Evolutionary conservation across 345 rosid genomes (phyloP), one percentile per base, ranked within the genome.

Genomic region (Salix udensis): DNA sequence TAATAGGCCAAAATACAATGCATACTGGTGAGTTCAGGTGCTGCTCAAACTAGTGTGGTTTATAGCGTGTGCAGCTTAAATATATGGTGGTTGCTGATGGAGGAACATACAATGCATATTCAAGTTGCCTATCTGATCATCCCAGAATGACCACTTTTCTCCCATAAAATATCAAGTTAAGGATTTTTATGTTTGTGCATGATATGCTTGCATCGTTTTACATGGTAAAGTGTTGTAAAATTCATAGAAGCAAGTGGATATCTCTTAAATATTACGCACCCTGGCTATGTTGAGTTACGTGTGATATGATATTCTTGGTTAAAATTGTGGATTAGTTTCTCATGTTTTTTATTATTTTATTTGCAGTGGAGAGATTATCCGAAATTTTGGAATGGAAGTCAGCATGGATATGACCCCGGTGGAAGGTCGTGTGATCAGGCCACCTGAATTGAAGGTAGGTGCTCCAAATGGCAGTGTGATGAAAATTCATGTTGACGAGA

Each of bases 311-410:
- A 58, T 60, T 73, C 68, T 53, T 24, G 34, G 40, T 53, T 66
- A 15, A 12, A 31, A 46, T 36, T 31, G 37, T 18, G 24, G 70
- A 5, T 36, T 19, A 23, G 8, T 26, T 67, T 37, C 67, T 68
- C 28, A 62, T 14, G 5, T 66, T 50, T 48, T 30, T 61, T 23
- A 48, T 39, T 48, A 52, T 48, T 46, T 34, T 40, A n/a, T 72
- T 86, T 74, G 84, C 89, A 91, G 97, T 16, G 92, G 97, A 55
- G 81, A 82, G 15, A 75, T 88, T 69, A 65, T 81, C 76, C 78
- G 16, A 21, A 93, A 93, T 73, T 95, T 92, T 71, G 97, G 93
- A 23, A 72, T 92, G 53, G 76, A 86, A 77, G 94, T 95, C 18
- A 83, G 84, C 73, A 78, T 62, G 66, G 80, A 78, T 67, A 92